A percentile compares a stretch with the other conserved stretches of the same genome.
Evolutionary conservation across 78 protist genomes (phyloP).

Genomic region (Acrasis kona): DNA sequence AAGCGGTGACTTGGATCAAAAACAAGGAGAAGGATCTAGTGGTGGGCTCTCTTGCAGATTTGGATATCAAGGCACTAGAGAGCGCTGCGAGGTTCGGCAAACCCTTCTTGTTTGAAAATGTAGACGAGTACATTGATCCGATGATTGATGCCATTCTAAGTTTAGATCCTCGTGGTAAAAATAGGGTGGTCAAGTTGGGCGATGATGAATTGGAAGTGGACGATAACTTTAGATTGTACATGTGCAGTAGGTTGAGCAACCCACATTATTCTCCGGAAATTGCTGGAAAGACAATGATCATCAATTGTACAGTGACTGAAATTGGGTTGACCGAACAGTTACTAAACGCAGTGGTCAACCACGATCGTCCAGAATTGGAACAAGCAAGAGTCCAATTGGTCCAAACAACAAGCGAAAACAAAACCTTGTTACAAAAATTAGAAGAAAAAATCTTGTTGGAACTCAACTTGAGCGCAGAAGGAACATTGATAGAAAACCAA

Average conservation of each 20-base stretch:
- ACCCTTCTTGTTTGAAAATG: conserved; percentile 71
- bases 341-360: conserved; percentile 52
- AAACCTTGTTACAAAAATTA: conserved; percentile 48
- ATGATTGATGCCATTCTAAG: conserved; percentile 76
- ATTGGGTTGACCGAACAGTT: conserved; percentile 83
- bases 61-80: conserved; percentile 41
- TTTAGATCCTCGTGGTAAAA: background rate
- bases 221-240: conserved; percentile 61
- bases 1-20: conserved; percentile 76
- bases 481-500: conserved; percentile 72
- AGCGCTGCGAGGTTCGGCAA: conserved; percentile 57
- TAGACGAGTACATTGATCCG: conserved; percentile 85
- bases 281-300: conserved; percentile 57
- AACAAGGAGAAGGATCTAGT: conserved; percentile 29
- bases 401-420: conserved; percentile 39
- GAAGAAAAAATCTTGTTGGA: conserved; percentile 79
- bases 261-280: conserved; percentile 73
- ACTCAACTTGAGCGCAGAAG: conserved; percentile 48
- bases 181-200: conserved; percentile 39
- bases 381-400: conserved; percentile 31
- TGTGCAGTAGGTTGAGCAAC: conserved; percentile 65
- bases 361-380: conserved; percentile 59
- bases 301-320: conserved; percentile 72
- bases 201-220: conserved; percentile 70
- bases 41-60: conserved; percentile 50